A percentile compares a stretch with the other conserved stretches of the same genome.
Evolutionary conservation across 2,329 filamentous ascomycete genomes (phyloP).

Genomic region (Diplocarpon mali): DNA sequence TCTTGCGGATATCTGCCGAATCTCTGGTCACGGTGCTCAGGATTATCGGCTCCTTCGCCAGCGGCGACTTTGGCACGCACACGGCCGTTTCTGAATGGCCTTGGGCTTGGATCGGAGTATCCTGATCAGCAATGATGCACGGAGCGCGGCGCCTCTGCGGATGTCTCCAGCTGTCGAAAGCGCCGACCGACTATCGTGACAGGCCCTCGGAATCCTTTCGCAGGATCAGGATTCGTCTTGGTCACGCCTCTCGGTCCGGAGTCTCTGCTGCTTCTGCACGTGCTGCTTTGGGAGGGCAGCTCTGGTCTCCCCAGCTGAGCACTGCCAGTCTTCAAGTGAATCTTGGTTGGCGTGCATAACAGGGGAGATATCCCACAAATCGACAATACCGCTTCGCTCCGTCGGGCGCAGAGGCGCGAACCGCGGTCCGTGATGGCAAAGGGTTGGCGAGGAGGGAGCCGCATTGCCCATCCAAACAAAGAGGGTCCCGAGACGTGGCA

Average conservation of each 20-base stretch:
- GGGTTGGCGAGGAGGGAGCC: slow-evolving; percentile 11
- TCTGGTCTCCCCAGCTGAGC: slow-evolving; percentile 14
- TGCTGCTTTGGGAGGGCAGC: slow-evolving; percentile 12
- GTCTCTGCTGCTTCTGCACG: slow-evolving; percentile 13
- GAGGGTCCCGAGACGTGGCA: slow-evolving; percentile 13
- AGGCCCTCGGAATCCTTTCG: slow-evolving; percentile 15
- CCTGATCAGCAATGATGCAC: slow-evolving; percentile 17
- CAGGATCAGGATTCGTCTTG: slow-evolving; percentile 14
- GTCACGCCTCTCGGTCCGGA: slow-evolving; percentile 10
- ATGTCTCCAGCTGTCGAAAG: neutral
- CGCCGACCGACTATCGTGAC: neutral
- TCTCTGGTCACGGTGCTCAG: no score
- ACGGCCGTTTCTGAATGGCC: slow-evolving; percentile 12
- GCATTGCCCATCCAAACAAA: slow-evolving; percentile 16
- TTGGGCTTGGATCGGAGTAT: slow-evolving; percentile 16
- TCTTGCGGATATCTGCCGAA: no score
- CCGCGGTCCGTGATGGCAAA: slow-evolving; percentile 7
- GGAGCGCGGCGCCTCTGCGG: slow-evolving; percentile 4
- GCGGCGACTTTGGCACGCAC: slow-evolving; percentile 1
- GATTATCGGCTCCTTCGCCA: no score
- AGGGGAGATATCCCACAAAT: slow-evolving; percentile 11
- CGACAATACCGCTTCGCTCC: slow-evolving; percentile 19
- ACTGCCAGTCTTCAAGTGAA: slow-evolving; percentile 12
- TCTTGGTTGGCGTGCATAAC: slow-evolving; percentile 15
- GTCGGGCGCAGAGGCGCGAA: slow-evolving; percentile 2